These are phyloP conservation scores for Trametes gibbosa DNA, from an alignment of 768 basidiomycete species.

Conservation along the genomic window DNA sequence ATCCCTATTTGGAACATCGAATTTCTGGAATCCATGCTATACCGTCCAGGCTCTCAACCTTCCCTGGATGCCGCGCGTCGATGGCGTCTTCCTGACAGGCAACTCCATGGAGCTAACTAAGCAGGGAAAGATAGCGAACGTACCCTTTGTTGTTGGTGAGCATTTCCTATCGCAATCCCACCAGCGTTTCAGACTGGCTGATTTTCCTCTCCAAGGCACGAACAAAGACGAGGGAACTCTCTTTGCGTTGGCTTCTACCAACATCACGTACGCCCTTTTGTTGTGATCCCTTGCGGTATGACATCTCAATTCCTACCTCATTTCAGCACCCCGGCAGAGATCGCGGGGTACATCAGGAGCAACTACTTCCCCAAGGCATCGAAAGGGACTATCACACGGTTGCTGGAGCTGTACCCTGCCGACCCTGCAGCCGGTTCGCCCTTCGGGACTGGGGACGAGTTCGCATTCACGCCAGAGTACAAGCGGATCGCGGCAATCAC, in stretches of 20 bases:
- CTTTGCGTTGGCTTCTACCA: constrained; percentile 28
- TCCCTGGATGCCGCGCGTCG: constrained; percentile 46
- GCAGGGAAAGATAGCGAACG: constrained; percentile 43
- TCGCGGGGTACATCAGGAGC: background rate
- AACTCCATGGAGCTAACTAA: constrained; percentile 38
- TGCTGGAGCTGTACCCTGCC: constrained; percentile 24
- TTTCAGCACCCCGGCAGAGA: constrained; percentile 2
- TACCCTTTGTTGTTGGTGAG: constrained; percentile 47
- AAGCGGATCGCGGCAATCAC: constrained; percentile 36
- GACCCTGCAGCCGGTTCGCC: constrained; percentile 49
- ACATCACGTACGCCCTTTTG: constrained; percentile 28
- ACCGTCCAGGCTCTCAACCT: constrained; percentile 23
- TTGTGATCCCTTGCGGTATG: background rate
- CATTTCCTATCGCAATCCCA: background rate
- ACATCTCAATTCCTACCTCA: background rate
- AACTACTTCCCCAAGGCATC: constrained; percentile 19
- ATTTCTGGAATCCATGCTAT: background rate
- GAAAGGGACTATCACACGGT: constrained; percentile 6
- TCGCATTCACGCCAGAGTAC: constrained; percentile 41
- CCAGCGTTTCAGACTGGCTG: background rate
- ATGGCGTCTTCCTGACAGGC: constrained; percentile 49
- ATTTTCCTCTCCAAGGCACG: background rate
- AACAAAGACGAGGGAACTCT: constrained; percentile 58
- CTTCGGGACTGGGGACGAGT: constrained; percentile 44
- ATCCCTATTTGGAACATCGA: background rate